These are phyloP conservation scores for Auriscalpium microsporum DNA, from an alignment of 768 basidiomycete genomes.

Conservation along the genomic window DNA sequence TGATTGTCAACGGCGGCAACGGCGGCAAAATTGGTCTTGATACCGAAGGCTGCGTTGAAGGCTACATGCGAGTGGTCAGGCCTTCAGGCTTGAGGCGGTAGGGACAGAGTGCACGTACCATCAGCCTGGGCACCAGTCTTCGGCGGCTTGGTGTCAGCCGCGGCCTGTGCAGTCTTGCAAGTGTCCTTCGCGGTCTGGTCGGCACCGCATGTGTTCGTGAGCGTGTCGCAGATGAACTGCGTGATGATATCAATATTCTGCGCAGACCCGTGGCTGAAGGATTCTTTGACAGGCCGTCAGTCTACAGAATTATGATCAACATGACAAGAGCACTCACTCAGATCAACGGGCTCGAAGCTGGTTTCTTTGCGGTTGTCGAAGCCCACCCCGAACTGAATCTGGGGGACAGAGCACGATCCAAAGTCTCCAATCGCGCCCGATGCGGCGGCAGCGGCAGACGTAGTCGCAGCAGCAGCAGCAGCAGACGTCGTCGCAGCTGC, in stretches of 20 bases:
- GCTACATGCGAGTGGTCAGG: slow-evolving; percentile 14
- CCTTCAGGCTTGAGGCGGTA: not conserved
- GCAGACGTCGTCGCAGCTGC: not conserved
- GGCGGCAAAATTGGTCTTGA: slow-evolving; percentile 40
- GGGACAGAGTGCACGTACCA: slow-evolving; percentile 2
- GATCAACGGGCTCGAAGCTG: slow-evolving; percentile 42
- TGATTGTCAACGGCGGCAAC: slow-evolving; percentile 24
- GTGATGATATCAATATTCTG: slow-evolving; percentile 52
- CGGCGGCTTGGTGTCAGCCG: slow-evolving; percentile 18
- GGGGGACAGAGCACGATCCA: slow-evolving; percentile 44
- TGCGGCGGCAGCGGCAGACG: slow-evolving; percentile 1
- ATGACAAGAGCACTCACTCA: slow-evolving; percentile 15
- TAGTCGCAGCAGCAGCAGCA: not conserved
- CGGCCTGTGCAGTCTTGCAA: slow-evolving; percentile 32
- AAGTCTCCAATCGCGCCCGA: slow-evolving; percentile 15
- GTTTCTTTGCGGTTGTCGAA: slow-evolving; percentile 48
- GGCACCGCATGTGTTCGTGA: slow-evolving; percentile 47
- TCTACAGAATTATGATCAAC: slow-evolving; percentile 27
- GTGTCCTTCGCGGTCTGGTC: slow-evolving; percentile 44
- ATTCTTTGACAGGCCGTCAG: slow-evolving; percentile 19
- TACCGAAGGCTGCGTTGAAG: slow-evolving; percentile 52
- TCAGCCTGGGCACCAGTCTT: slow-evolving; percentile 40
- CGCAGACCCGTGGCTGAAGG: slow-evolving; percentile 43
- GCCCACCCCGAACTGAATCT: slow-evolving; percentile 46
- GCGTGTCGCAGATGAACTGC: slow-evolving; percentile 46